A percentile compares a stretch with the other conserved stretches of the same genome.
Conservation (phyloP, 2,329 filamentous ascomycete species). For the Metarhizium guizhouense region DNA sequence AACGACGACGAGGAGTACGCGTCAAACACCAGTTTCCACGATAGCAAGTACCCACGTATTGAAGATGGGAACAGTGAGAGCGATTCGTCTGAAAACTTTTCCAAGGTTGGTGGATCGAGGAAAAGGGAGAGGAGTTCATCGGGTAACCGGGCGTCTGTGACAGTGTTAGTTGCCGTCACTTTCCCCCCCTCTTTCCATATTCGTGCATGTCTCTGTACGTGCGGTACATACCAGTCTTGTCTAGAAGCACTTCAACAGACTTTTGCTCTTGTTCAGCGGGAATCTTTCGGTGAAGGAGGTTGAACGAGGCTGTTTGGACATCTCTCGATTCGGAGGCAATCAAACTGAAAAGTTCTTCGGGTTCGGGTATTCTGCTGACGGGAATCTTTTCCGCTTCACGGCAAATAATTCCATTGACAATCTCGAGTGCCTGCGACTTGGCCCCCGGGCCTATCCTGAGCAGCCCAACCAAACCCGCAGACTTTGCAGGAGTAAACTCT, state of each 20-base stretch:
- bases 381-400: slow-evolving; percentile 59
- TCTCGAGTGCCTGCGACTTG: slow-evolving; percentile 56
- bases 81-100: slow-evolving; percentile 55
- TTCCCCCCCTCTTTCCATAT: neutral
- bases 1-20: slow-evolving; percentile 71
- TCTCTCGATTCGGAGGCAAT: slow-evolving; percentile 66
- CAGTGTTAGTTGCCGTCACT: neutral
- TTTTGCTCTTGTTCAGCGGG: slow-evolving; percentile 71
- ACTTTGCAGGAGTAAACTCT: slow-evolving; percentile 46
- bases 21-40: slow-evolving; percentile 86
- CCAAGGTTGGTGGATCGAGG: slow-evolving; percentile 64
- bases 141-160: slow-evolving; percentile 57
- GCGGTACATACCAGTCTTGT: slow-evolving; percentile 46
- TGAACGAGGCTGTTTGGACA: slow-evolving; percentile 74
- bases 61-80: slow-evolving; percentile 60
- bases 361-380: slow-evolving; percentile 50
- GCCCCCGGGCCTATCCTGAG: slow-evolving; percentile 43
- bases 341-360: slow-evolving; percentile 63
- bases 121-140: slow-evolving; percentile 80
- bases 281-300: slow-evolving; percentile 70
- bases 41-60: slow-evolving; percentile 73
- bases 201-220: neutral
- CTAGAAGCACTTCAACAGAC: slow-evolving; percentile 66
- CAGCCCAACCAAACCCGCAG: slow-evolving; percentile 50
- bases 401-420: slow-evolving; percentile 67